Base-by-base conservation (phyloP, 2,329 filamentous ascomycete genomes). In the Aspergillus candidus region DNA sequence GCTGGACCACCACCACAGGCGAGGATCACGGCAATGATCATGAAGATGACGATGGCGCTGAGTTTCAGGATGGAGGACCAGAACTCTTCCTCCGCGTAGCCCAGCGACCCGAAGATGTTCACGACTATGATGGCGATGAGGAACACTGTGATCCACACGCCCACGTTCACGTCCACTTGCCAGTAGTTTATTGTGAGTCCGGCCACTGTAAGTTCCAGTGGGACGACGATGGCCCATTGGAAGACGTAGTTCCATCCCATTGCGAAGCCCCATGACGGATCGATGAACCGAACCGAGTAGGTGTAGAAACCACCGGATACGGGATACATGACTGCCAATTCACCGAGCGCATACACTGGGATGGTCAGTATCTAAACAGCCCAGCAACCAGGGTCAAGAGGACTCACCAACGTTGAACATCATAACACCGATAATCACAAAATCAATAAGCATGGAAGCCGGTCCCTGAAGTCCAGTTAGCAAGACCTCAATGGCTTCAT, bases 211-310 rank as follows among this genome's bases (percentile, higher is more conserved):
- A 94, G 81, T 64, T 94, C 88, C 34, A 94, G 73, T 0, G 88
- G 88, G n/a, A 94, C 66, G 0, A 90, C 79, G 34, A 87, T 78
- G 2, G 91, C 75, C 87, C 88, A 94, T 66, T 90, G 84, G 52
- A 94, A 67, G 6, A 86, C 86, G 62, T 94, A 93, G 44, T 70
- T 67, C 68, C 68, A 71, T 12, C 68, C 69, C 63, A 71, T 68
- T 30, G 68, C 67, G 45, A 71, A 71, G 4, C 67, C 69, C 62
- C 73, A 76, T n/a, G 78, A 74, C 11, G 79, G 78, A 52, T 82
- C 79, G 47, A 82, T 66, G 52, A 83, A 83, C 44, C 79, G 75
- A 40, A 75, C 71, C 32, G 77, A 71, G 55, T 82, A 82, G 27
- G 42, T 43, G 14, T 75, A 79, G 64, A 83, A 82, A 51, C 76